Percentiles rank a stretch among this genome's conserved stretches.
phyloP scores from a whole-genome alignment of 108 stramenopile genomes.

The Skeletonema menzelii region DNA sequence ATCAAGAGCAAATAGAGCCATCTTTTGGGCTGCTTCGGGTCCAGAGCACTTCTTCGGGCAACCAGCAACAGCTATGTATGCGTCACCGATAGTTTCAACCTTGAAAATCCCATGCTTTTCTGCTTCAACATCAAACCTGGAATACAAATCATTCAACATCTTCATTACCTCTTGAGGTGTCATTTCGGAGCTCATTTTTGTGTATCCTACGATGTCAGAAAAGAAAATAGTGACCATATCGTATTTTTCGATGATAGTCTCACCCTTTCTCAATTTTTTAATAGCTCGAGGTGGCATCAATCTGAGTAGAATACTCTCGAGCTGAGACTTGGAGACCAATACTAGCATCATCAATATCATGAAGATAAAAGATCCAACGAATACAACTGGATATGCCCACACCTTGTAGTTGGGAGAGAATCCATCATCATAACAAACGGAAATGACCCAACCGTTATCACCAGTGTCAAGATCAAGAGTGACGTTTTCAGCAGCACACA shows the following conservation, averaged over 20 bases:
- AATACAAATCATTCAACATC: slow-evolving; percentile 62
- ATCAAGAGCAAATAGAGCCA: slow-evolving; percentile 51
- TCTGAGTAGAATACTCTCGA: slow-evolving; percentile 19
- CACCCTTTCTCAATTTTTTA: slow-evolving; percentile 29
- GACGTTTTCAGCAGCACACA: slow-evolving; percentile 22
- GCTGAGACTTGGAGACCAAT: slow-evolving; percentile 27
- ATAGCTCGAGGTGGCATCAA: slow-evolving; percentile 38
- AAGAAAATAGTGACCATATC: slow-evolving; percentile 32
- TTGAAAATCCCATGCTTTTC: slow-evolving; percentile 47
- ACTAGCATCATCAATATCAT: slow-evolving; percentile 28
- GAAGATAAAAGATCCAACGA: slow-evolving; percentile 16
- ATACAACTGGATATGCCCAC: slow-evolving; percentile 20
- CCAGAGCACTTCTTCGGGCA: slow-evolving; percentile 26
- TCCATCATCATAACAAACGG: slow-evolving; percentile 34
- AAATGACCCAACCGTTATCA: slow-evolving; percentile 36
- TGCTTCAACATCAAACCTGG: slow-evolving; percentile 37
- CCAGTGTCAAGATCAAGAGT: slow-evolving; percentile 31
- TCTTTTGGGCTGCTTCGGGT: slow-evolving; percentile 38
- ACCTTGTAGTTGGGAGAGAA: slow-evolving; percentile 33
- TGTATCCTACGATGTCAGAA: slow-evolving; percentile 46
- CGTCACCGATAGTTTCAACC: slow-evolving; percentile 66
- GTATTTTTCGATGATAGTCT: slow-evolving; percentile 40
- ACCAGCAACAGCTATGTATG: slow-evolving; percentile 42
- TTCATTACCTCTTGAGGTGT: slow-evolving; percentile 39
- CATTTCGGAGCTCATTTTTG: slow-evolving; percentile 32